Percentiles rank a stretch among this genome's conserved stretches.
Conservation (phyloP, 2,329 filamentous ascomycete species). For the Sphaerostilbella broomeana region DNA sequence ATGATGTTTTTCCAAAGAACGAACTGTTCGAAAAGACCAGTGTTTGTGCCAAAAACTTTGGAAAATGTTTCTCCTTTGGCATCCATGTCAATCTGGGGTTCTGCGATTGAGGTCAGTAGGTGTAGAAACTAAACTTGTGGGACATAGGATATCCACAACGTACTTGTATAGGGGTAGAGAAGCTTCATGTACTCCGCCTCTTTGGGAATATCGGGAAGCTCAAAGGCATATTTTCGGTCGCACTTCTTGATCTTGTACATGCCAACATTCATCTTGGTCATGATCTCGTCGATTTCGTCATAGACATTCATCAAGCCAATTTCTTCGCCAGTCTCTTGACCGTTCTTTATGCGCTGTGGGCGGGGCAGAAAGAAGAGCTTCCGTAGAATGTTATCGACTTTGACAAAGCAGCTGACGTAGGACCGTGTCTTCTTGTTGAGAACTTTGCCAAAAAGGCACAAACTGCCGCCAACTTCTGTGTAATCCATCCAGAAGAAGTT, state of each 20-base stretch:
- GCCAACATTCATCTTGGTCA: slow-evolving; percentile 77
- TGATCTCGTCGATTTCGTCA: slow-evolving; percentile 77
- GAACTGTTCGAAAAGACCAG: slow-evolving; percentile 93
- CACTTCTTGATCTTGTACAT: slow-evolving; percentile 93
- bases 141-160: slow-evolving; percentile 21
- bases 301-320: slow-evolving; percentile 87
- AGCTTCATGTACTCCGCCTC: slow-evolving; percentile 90
- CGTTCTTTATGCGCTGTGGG: slow-evolving; percentile 48
- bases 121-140: neutral
- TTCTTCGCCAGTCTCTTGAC: slow-evolving; percentile 66
- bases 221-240: slow-evolving; percentile 90
- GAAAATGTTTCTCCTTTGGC: slow-evolving; percentile 82
- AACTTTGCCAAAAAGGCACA: slow-evolving; percentile 95
- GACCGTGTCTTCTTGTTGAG: slow-evolving; percentile 74
- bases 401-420: slow-evolving; percentile 90
- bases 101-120: slow-evolving; percentile 28
- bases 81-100: slow-evolving; percentile 64
- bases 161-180: slow-evolving; percentile 86
- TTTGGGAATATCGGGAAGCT: slow-evolving; percentile 77
- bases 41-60: slow-evolving; percentile 88
- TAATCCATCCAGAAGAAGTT: slow-evolving; percentile 98
- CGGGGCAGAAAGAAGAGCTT: slow-evolving; percentile 92
- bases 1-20: slow-evolving; percentile 98
- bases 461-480: slow-evolving; percentile 79
- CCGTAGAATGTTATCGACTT: slow-evolving; percentile 87